phyloP scores from a whole-genome alignment of 2,329 filamentous ascomycete species.

The Anisogramma anomala region DNA sequence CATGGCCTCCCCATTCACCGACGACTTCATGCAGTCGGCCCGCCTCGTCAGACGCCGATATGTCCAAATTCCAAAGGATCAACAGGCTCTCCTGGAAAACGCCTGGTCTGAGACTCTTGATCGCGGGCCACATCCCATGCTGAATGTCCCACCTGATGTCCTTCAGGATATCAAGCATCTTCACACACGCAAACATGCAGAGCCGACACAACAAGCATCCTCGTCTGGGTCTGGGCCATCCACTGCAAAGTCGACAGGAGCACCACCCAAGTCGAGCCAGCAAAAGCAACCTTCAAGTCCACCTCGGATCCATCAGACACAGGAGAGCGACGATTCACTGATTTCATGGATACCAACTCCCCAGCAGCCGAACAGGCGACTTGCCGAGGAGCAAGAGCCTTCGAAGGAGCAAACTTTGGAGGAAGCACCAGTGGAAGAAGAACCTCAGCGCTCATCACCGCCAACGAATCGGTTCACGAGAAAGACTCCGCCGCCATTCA shows the following conservation, averaged over 20 bases:
- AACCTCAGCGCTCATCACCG: not conserved
- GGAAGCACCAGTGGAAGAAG: too few relatives aligned
- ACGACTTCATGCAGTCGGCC: conserved; percentile 19
- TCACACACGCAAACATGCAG: conserved; percentile 12
- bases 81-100: conserved; percentile 35
- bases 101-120: conserved; percentile 25
- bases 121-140: conserved; percentile 16
- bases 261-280: not conserved
- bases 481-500: conserved; percentile 4
- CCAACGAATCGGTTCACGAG: conserved; percentile 1
- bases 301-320: not conserved
- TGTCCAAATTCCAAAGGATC: conserved; percentile 35
- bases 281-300: not conserved
- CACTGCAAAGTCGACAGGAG: not conserved
- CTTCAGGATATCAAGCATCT: conserved; percentile 19
- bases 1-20: conserved; percentile 14
- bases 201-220: conserved; percentile 13
- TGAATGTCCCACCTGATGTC: conserved; percentile 25
- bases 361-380: not conserved
- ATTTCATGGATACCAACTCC: not conserved
- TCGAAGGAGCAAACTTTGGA: too few relatives aligned
- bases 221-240: not conserved
- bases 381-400: not conserved
- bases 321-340: not conserved
- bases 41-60: conserved; percentile 29